These are phyloP conservation scores for Puccinia polysora DNA, from an alignment of 1,284 basidiomycete genomes.

Conservation along the genomic window DNA sequence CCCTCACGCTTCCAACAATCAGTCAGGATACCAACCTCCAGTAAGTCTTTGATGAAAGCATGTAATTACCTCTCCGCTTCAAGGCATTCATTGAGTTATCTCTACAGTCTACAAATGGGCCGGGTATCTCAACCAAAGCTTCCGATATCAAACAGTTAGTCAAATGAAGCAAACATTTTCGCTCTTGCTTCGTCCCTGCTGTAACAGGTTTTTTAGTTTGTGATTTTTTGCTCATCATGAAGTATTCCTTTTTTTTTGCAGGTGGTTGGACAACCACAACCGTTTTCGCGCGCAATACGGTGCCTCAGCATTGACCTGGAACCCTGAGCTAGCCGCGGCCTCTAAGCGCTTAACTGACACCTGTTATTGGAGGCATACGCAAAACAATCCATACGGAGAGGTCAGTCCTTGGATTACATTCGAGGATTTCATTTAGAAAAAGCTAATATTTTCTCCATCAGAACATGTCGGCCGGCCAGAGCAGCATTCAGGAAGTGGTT, in stretches of 20 bases:
- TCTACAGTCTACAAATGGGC: not conserved
- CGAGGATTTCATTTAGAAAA: not conserved
- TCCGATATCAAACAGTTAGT: slow-evolving; percentile 7
- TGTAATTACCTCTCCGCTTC: too few relatives aligned
- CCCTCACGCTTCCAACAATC: too few relatives aligned
- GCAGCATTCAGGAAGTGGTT: slow-evolving; percentile 14
- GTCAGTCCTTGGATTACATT: not conserved
- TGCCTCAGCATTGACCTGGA: slow-evolving; percentile 22
- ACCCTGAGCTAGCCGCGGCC: not conserved
- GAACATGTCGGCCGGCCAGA: slow-evolving; percentile 27
- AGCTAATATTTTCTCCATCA: not conserved
- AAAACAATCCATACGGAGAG: slow-evolving; percentile 28
- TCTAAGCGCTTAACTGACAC: slow-evolving; percentile 15
- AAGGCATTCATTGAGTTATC: not conserved
- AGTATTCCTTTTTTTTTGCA: not conserved
- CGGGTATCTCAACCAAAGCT: not conserved
- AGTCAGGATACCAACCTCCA: too few relatives aligned
- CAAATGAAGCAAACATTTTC: not conserved
- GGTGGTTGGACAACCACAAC: slow-evolving; percentile 34
- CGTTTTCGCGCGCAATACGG: slow-evolving; percentile 13
- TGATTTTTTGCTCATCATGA: too few relatives aligned
- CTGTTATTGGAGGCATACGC: slow-evolving; percentile 33
- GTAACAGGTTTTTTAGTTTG: not conserved
- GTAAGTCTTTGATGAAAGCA: too few relatives aligned
- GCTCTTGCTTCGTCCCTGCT: not conserved